Base-by-base conservation (phyloP, 1,284 basidiomycete species). In the Fomitopsis palustris region DNA sequence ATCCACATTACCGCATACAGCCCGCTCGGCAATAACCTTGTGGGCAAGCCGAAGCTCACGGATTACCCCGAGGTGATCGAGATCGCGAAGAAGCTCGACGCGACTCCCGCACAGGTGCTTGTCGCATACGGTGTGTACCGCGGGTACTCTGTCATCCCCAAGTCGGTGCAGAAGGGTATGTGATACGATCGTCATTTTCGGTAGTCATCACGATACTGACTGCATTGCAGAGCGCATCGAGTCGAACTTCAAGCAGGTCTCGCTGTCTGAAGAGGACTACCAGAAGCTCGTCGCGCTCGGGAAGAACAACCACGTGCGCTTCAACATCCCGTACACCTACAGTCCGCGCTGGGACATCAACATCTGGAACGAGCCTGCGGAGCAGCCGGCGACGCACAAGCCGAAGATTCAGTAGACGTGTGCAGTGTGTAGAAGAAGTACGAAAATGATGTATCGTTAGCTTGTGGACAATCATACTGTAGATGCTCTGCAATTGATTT, bases 1-100 rank as follows among this genome's bases (percentile, higher is more conserved):
- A 95, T 96, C 67, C 82, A 89, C 63, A 75, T 95, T 64, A 93
- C 92, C 12, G 92, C 93, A 0, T 95, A 94, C 78, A 89, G 86
- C 60, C 92, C 93, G 10, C 81, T 96, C 1, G 94, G 94, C 17
- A 91, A 93, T 75, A 90, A 88, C 72, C 69, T 85, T 85, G 71
- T 79, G 17, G 82, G 81, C 62, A 75, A 79, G 68, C 82, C 80
- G 58, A 83, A 80, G 74, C 74, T 90, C 56, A 86, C 84, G 1
- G 87, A 90, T 38, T 75, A 88, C 69, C 74, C 84, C 19, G 78
- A 78, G 74, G 67, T 88, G 53, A 63, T 69, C 43, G 71, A 69
- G 35, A 77, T 88, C 27, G 84, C 83, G 21, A 68, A 78, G 47
- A 80, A 77, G 67, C 70, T 81, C 61, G 64, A 69, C 35, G 77